Conservation (phyloP, 1,284 basidiomycete genomes). For the Rhodotorula mucilaginosa region DNA sequence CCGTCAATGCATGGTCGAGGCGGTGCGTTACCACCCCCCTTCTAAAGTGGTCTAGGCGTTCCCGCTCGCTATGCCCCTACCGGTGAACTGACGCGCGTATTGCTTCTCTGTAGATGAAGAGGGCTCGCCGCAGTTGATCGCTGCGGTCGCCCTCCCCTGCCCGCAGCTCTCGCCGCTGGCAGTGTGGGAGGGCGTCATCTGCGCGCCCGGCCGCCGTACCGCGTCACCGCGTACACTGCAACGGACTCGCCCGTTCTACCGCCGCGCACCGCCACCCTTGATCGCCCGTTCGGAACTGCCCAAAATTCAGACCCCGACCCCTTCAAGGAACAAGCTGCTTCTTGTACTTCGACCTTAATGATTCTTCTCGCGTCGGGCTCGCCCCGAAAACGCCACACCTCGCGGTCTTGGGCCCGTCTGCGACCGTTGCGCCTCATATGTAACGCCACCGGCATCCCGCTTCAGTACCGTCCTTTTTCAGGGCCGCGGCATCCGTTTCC, state of each 20-base stretch:
- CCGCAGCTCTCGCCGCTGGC: neutral
- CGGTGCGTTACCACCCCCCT: constrained; percentile 12
- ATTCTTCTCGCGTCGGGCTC: neutral
- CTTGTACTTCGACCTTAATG: neutral
- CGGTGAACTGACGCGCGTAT: too few relatives aligned
- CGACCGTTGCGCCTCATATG: neutral
- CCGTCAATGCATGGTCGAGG: constrained; percentile 49
- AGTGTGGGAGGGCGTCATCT: too few relatives aligned
- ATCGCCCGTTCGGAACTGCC: neutral
- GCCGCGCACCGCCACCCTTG: neutral
- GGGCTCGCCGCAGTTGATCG: too few relatives aligned
- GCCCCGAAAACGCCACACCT: neutral
- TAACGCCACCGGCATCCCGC: neutral
- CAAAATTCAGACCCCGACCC: neutral
- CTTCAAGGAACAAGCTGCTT: neutral
- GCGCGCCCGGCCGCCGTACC: too few relatives aligned
- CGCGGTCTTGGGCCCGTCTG: neutral
- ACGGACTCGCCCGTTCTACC: neutral
- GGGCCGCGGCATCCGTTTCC: neutral
- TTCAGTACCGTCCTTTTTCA: neutral
- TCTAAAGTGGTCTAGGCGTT: too few relatives aligned
- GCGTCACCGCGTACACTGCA: too few relatives aligned
- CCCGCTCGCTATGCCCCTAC: too few relatives aligned
- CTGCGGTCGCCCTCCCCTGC: neutral
- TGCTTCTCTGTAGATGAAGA: too few relatives aligned